These are phyloP conservation scores for Hypoxylon sp. DNA, from an alignment of 2,329 filamentous ascomycete genomes.

Conservation along the genomic window DNA sequence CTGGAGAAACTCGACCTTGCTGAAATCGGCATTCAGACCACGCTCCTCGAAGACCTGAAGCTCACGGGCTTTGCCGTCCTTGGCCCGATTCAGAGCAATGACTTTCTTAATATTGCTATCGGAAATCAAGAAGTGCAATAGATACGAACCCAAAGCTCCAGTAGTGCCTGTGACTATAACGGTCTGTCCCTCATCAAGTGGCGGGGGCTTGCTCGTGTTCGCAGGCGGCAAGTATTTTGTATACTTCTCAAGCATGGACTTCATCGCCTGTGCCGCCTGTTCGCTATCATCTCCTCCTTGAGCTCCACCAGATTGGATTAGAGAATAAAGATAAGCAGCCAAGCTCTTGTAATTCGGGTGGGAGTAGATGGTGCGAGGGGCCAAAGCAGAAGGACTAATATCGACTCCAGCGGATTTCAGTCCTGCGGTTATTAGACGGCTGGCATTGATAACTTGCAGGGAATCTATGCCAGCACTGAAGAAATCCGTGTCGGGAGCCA, in stretches of 20 bases:
- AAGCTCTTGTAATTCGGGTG: slow-evolving; percentile 56
- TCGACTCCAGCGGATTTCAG: slow-evolving; percentile 51
- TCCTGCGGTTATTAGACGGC: slow-evolving; percentile 54
- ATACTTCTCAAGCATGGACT: slow-evolving; percentile 47
- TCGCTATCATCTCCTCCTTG: slow-evolving; percentile 29
- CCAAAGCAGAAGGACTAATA: slow-evolving; percentile 55
- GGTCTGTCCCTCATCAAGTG: slow-evolving; percentile 48
- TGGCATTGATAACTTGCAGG: slow-evolving; percentile 57
- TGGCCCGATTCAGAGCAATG: slow-evolving; percentile 65
- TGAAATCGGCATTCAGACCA: slow-evolving; percentile 56
- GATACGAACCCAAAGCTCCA: slow-evolving; percentile 63
- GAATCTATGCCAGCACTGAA: slow-evolving; percentile 57
- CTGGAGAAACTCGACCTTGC: slow-evolving; percentile 64
- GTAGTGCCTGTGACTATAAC: slow-evolving; percentile 65
- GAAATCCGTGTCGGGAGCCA: slow-evolving; percentile 48
- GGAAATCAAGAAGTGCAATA: slow-evolving; percentile 57
- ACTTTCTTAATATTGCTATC: slow-evolving; percentile 58
- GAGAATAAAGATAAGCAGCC: slow-evolving; percentile 53
- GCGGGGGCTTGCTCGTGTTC: slow-evolving; percentile 48
- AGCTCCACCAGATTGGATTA: slow-evolving; percentile 41
- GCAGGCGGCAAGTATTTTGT: slow-evolving; percentile 45
- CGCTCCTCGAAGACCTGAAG: slow-evolving; percentile 56
- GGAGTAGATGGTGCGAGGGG: slow-evolving; percentile 58
- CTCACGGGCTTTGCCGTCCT: slow-evolving; percentile 54
- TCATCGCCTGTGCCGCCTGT: slow-evolving; percentile 28